These are phyloP conservation scores for Quercus lobata DNA, from an alignment of 331 rosid genomes.

Conservation along the genomic window DNA sequence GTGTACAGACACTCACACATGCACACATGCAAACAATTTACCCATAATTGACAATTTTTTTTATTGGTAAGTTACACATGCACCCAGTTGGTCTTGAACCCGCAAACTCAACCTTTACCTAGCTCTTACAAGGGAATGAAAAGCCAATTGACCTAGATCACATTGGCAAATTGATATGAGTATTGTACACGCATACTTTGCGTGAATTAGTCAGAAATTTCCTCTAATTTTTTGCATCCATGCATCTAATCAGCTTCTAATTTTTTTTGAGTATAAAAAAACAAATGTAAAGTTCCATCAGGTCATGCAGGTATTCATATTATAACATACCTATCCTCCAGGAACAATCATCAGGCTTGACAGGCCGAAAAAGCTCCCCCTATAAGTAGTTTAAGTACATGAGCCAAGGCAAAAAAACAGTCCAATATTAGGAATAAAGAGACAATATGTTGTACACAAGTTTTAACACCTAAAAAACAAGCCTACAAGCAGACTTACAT, in stretches of 20 bases:
- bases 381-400: conserved; percentile 15
- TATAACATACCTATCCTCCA: conserved; percentile 79
- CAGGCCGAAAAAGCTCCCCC: conserved; percentile 59
- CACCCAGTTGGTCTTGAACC: no score
- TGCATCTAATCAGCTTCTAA: not conserved
- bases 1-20: not conserved
- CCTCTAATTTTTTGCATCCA: not conserved
- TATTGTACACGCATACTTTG: not conserved
- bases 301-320: not conserved
- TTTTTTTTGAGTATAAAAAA: not conserved
- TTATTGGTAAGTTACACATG: no score
- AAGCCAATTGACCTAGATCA: no score
- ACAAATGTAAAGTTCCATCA: not conserved
- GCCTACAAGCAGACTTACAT: conserved; percentile 40
- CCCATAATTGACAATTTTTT: no score
- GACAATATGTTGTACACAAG: not conserved
- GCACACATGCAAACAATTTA: not conserved
- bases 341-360: conserved; percentile 87
- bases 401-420: conserved; percentile 1
- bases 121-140: no score
- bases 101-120: no score
- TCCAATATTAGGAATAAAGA: not conserved
- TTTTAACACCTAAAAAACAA: not conserved
- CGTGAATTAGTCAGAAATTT: not conserved
- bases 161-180: not conserved